Evolutionary conservation across 2,329 filamentous ascomycete species (phyloP).

Genomic region (Aspergillus caelatus): DNA sequence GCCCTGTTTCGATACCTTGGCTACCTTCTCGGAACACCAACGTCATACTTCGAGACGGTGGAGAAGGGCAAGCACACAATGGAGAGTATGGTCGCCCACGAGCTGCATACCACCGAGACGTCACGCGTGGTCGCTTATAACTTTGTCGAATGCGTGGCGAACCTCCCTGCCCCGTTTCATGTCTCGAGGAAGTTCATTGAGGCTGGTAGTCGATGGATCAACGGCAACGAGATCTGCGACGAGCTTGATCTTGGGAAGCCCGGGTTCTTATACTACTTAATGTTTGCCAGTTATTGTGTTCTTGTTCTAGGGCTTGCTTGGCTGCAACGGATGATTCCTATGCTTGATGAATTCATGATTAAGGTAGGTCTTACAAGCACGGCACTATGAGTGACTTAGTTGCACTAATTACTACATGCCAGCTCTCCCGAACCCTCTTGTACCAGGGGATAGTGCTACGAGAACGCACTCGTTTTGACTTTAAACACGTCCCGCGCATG

Average conservation of each 20-base stretch:
- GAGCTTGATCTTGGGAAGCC: conserved; percentile 38
- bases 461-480: conserved; percentile 35
- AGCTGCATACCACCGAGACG: conserved; percentile 37
- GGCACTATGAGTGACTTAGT: background rate
- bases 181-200: conserved; percentile 40
- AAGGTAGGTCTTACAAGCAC: conserved; percentile 21
- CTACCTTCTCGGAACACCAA: conserved; percentile 68
- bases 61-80: conserved; percentile 61
- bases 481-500: conserved; percentile 35
- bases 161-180: conserved; percentile 38
- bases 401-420: background rate
- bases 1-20: conserved; percentile 75
- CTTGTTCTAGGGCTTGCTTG: conserved; percentile 31
- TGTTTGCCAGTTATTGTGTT: conserved; percentile 29
- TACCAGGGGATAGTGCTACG: conserved; percentile 34
- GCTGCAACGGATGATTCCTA: conserved; percentile 28
- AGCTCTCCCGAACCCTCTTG: conserved; percentile 23
- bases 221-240: conserved; percentile 43
- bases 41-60: conserved; percentile 59
- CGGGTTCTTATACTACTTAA: conserved; percentile 19
- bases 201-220: conserved; percentile 43
- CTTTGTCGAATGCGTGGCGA: conserved; percentile 42
- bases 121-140: conserved; percentile 42
- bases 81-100: conserved; percentile 51
- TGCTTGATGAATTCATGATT: conserved; percentile 28